Evolutionary conservation across 73 alveolate genomes (phyloP).

Genomic region (Symbiodinium pilosum): DNA sequence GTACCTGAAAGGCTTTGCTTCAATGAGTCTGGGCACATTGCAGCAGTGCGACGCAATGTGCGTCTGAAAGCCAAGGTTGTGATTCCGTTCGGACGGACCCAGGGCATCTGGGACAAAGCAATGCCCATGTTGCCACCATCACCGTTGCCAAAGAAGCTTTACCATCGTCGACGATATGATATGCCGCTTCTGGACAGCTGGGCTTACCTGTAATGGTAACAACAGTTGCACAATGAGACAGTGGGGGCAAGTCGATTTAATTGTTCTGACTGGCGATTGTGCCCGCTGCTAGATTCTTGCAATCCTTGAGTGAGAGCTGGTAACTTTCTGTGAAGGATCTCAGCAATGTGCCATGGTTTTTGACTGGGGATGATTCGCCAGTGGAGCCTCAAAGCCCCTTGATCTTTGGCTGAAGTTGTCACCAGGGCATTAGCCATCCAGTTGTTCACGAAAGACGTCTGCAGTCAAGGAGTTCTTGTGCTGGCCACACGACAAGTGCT

Average conservation of each 20-base stretch:
- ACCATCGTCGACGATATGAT: neutral
- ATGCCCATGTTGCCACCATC: neutral
- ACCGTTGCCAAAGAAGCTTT: neutral
- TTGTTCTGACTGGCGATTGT: neutral
- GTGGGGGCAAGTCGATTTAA: neutral
- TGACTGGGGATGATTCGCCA: neutral
- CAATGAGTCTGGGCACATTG: neutral
- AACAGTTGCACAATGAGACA: neutral
- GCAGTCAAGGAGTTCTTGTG: neutral
- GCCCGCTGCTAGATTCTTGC: neutral
- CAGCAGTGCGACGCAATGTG: neutral
- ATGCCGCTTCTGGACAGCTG: slow-evolving; percentile 2
- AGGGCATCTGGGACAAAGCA: slow-evolving; percentile 13
- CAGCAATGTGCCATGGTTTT: neutral
- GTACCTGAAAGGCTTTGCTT: too few relatives aligned
- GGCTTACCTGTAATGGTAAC: neutral
- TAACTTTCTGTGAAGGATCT: neutral
- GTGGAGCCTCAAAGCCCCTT: neutral
- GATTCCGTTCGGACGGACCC: neutral
- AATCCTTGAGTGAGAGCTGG: neutral
- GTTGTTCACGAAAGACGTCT: neutral
- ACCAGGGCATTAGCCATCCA: too few relatives aligned
- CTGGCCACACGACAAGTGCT: neutral
- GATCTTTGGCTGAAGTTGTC: neutral
- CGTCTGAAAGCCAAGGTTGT: neutral